phyloP scores from a whole-genome alignment of 306 rosid genomes.

The Prosopis cineraria region DNA sequence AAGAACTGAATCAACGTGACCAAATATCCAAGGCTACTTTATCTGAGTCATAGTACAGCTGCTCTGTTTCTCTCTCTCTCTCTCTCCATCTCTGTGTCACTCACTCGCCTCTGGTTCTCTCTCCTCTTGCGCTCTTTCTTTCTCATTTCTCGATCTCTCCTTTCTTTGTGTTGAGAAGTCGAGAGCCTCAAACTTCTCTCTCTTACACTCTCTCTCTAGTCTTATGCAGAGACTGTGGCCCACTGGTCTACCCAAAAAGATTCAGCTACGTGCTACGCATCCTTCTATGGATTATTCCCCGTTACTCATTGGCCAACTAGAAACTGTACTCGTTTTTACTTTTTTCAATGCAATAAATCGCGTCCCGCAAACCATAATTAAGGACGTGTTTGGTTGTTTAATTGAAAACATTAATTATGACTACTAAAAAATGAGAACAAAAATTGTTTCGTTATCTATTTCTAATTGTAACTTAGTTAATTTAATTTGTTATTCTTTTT shows the following conservation, averaged over 20 bases:
- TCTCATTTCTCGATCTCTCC: not conserved
- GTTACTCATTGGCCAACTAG: constrained; percentile 36
- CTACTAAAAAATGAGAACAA: too few relatives aligned
- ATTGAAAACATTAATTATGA: not conserved
- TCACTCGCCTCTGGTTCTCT: not conserved
- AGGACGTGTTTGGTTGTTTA: not conserved
- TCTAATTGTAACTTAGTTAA: too few relatives aligned
- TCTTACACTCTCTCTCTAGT: not conserved
- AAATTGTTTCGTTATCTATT: too few relatives aligned
- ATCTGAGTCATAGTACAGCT: constrained; percentile 38
- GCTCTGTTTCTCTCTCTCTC: not conserved
- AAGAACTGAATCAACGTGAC: constrained; percentile 64
- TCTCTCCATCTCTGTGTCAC: not conserved
- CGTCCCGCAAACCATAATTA: not conserved
- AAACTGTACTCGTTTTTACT: not conserved
- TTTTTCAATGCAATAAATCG: not conserved
- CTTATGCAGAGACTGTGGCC: constrained; percentile 18
- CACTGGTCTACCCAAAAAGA: constrained; percentile 29
- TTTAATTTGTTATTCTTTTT: too few relatives aligned
- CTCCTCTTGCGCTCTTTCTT: not conserved
- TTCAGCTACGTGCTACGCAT: constrained; percentile 33
- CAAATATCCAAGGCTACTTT: constrained; percentile 60
- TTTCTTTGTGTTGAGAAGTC: constrained; percentile 9
- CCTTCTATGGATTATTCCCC: constrained; percentile 32
- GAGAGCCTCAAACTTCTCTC: not conserved